phyloP scores from a whole-genome alignment of 1,284 basidiomycete species.

The Mycena citricolor region DNA sequence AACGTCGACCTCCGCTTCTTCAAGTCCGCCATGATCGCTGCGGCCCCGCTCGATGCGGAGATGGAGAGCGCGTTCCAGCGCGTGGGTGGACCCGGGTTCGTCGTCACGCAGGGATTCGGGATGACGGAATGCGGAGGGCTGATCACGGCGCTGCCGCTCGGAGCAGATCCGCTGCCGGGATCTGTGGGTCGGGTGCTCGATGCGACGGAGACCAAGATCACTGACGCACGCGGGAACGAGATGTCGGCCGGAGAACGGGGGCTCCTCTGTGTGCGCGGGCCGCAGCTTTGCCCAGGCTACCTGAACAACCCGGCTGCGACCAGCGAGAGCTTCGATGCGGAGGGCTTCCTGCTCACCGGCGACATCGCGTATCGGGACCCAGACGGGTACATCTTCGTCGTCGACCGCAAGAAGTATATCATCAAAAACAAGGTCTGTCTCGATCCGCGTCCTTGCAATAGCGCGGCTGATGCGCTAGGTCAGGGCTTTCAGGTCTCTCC shows the following conservation, averaged over 20 bases:
- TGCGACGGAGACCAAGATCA: constrained; percentile 6
- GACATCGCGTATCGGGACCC: constrained; percentile 1
- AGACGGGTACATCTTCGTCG: constrained; percentile 7
- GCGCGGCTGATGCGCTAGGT: neutral
- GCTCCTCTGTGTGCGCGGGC: constrained; percentile 9
- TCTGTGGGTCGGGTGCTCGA: constrained; percentile 3
- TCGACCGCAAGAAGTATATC: constrained; percentile 3
- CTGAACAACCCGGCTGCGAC: constrained; percentile 7
- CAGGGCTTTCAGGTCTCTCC: constrained; percentile 9
- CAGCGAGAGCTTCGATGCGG: constrained; percentile 3
- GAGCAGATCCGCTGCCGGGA: neutral
- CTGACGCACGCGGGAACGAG: neutral
- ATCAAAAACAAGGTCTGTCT: constrained; percentile 10
- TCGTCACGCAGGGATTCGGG: constrained; percentile 11
- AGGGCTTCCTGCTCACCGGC: constrained; percentile 8
- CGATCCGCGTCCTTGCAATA: too few species aligned
- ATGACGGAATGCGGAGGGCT: constrained; percentile 9
- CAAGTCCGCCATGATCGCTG: constrained; percentile 5
- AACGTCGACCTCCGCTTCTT: constrained; percentile 4
- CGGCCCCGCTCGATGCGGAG: constrained; percentile 2
- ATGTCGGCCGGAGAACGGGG: neutral
- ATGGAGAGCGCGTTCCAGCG: constrained; percentile 3
- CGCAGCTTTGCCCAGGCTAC: constrained; percentile 7
- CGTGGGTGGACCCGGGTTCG: constrained; percentile 1
- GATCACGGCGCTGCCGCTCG: constrained; percentile 6